Conservation (phyloP, 495 filamentous ascomycete genomes). For the Aspergillus hancockii region DNA sequence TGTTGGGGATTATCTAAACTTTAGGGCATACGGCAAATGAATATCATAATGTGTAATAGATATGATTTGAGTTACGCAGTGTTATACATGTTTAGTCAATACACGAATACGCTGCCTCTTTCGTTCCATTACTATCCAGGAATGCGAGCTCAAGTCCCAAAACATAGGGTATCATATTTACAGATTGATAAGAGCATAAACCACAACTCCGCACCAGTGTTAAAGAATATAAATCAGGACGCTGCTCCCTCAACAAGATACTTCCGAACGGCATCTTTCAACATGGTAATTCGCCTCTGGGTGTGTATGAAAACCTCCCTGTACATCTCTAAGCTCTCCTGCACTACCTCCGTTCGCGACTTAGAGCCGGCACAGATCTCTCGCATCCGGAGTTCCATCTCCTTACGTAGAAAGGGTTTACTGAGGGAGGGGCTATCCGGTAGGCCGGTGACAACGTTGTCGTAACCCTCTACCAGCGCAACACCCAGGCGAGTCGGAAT, state of each 20-base stretch:
- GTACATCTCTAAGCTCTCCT: slow-evolving; percentile 81
- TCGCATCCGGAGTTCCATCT: slow-evolving; percentile 95
- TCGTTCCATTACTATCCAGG: neutral
- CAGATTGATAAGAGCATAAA: neutral
- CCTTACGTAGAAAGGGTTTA: slow-evolving; percentile 96
- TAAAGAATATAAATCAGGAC: slow-evolving; percentile 11
- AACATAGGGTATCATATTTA: slow-evolving; percentile 7
- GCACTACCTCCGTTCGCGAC: slow-evolving; percentile 69
- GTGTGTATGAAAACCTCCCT: slow-evolving; percentile 79
- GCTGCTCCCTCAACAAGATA: slow-evolving; percentile 43
- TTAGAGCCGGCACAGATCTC: slow-evolving; percentile 89
- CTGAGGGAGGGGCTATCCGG: slow-evolving; percentile 76
- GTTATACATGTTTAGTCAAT: too few relatives aligned
- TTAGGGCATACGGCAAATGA: too few relatives aligned
- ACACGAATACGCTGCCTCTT: too few relatives aligned
- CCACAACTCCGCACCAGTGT: slow-evolving; percentile 3
- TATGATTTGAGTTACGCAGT: too few relatives aligned
- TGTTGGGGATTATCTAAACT: too few relatives aligned
- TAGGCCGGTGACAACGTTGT: slow-evolving; percentile 73
- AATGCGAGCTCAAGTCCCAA: neutral
- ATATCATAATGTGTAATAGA: too few relatives aligned
- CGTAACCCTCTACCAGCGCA: slow-evolving; percentile 89
- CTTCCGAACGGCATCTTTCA: slow-evolving; percentile 62
- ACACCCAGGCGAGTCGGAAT: slow-evolving; percentile 89
- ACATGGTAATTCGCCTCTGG: slow-evolving; percentile 66